phyloP scores from a whole-genome alignment of 2,329 filamentous ascomycete genomes.

The Nigrospora oryzae region DNA sequence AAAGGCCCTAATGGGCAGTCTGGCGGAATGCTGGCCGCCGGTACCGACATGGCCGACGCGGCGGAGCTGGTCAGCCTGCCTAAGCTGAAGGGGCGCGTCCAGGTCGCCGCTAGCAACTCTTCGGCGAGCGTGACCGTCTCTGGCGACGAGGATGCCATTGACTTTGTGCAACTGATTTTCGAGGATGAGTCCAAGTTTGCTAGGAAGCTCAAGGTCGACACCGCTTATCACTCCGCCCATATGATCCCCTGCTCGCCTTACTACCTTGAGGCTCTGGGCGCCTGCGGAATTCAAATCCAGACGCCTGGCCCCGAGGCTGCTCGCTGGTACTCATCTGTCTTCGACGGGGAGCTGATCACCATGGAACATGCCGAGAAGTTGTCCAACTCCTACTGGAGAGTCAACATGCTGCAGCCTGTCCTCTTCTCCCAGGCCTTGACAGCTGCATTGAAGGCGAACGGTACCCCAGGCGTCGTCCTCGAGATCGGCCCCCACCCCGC shows the following conservation, averaged over 20 bases:
- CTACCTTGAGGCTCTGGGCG: slow-evolving; percentile 4
- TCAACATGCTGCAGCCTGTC: slow-evolving; percentile 6
- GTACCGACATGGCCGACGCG: slow-evolving; percentile 7
- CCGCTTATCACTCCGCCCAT: slow-evolving; percentile 15
- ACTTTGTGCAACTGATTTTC: slow-evolving; percentile 10
- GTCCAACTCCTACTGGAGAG: slow-evolving; percentile 4
- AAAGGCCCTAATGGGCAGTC: slow-evolving; percentile 26
- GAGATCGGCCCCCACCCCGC: slow-evolving; percentile 8
- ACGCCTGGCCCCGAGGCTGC: background rate
- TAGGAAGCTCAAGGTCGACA: slow-evolving; percentile 13
- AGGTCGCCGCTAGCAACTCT: slow-evolving; percentile 14
- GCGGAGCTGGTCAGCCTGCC: slow-evolving; percentile 19
- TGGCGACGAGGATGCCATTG: slow-evolving; percentile 11
- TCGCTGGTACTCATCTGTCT: slow-evolving; percentile 4
- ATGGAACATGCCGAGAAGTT: slow-evolving; percentile 1
- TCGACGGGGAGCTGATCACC: background rate
- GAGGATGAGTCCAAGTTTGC: slow-evolving; percentile 9
- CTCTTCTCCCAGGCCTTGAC: slow-evolving; percentile 7
- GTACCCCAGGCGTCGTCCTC: slow-evolving; percentile 3
- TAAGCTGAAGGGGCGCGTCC: slow-evolving; percentile 22
- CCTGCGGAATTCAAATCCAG: slow-evolving; percentile 1
- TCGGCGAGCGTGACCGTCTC: slow-evolving; percentile 13
- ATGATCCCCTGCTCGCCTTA: slow-evolving; percentile 7
- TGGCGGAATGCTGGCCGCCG: slow-evolving; percentile 47
- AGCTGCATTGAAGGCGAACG: background rate